Conservation (phyloP, 768 basidiomycete species). For the Lactarius psammicola region DNA sequence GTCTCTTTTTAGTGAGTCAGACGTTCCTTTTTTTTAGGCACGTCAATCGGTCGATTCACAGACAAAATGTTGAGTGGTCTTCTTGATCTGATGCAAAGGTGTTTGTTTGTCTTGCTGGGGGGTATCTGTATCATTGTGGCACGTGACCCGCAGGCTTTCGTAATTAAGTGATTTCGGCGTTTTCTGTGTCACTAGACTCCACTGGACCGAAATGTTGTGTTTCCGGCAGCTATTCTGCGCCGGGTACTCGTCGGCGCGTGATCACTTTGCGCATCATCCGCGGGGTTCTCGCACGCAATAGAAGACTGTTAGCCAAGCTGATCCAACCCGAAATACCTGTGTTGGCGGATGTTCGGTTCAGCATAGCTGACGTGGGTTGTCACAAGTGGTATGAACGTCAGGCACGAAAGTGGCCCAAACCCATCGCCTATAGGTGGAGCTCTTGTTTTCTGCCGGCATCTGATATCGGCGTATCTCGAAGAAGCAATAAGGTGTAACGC, state of each 20-base stretch:
- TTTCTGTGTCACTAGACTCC: background rate
- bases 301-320: background rate
- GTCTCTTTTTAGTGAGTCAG: background rate
- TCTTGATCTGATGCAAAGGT: background rate
- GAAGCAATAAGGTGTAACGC: background rate
- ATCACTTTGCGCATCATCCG: background rate
- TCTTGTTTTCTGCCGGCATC: background rate
- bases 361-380: background rate
- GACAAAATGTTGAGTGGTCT: background rate
- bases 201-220: background rate
- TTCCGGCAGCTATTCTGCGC: background rate
- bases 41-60: no score
- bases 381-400: background rate
- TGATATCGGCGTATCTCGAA: background rate
- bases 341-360: background rate
- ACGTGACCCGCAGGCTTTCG: background rate
- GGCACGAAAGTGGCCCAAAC: slow-evolving; percentile 3
- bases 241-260: background rate
- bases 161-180: background rate
- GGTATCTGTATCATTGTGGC: background rate
- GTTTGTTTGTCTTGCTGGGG: background rate
- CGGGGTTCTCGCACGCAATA: background rate
- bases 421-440: background rate
- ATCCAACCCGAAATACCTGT: background rate
- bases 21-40: no score